Evolutionary conservation across 2,329 filamentous ascomycete genomes (phyloP).

Genomic region (Ophioceras dolichostomum): DNA sequence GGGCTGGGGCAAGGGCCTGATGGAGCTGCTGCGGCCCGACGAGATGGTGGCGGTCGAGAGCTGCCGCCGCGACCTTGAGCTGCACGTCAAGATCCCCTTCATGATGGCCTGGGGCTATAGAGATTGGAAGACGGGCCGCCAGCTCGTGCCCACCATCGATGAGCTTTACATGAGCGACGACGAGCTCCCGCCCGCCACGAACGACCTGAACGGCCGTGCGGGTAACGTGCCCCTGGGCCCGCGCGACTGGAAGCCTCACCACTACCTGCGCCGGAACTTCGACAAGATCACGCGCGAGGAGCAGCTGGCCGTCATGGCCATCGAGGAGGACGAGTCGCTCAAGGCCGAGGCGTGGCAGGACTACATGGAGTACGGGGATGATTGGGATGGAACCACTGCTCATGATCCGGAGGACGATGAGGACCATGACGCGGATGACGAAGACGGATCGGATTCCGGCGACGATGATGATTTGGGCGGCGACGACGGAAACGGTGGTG

Average conservation of each 20-base stretch:
- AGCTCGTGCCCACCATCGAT: constrained; percentile 35
- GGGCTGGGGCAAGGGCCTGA: constrained; percentile 37
- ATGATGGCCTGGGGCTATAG: constrained; percentile 54
- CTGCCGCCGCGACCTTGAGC: constrained; percentile 32
- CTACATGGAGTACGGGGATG: background rate
- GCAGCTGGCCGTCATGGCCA: constrained; percentile 22
- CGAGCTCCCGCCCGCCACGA: constrained; percentile 17
- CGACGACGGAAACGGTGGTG: too few species aligned
- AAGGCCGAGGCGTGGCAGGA: constrained; percentile 8
- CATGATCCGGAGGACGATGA: background rate
- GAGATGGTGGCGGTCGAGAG: constrained; percentile 46
- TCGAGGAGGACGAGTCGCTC: constrained; percentile 14
- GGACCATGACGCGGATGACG: background rate
- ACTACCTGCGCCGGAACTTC: constrained; percentile 33
- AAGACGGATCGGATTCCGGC: too few species aligned
- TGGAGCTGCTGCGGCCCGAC: constrained; percentile 41
- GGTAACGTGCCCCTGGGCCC: constrained; percentile 19
- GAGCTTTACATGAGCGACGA: constrained; percentile 40
- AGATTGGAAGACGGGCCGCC: constrained; percentile 35
- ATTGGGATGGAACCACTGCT: background rate
- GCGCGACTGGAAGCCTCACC: constrained; percentile 29
- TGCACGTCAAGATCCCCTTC: constrained; percentile 34
- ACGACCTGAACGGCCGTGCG: constrained; percentile 9
- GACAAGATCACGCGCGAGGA: constrained; percentile 20
- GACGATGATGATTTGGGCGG: too few species aligned